Evolutionary conservation across 495 filamentous ascomycete species (phyloP), one percentile per base, ranked within the genome.

Genomic region (Lophiostoma macrostomum): DNA sequence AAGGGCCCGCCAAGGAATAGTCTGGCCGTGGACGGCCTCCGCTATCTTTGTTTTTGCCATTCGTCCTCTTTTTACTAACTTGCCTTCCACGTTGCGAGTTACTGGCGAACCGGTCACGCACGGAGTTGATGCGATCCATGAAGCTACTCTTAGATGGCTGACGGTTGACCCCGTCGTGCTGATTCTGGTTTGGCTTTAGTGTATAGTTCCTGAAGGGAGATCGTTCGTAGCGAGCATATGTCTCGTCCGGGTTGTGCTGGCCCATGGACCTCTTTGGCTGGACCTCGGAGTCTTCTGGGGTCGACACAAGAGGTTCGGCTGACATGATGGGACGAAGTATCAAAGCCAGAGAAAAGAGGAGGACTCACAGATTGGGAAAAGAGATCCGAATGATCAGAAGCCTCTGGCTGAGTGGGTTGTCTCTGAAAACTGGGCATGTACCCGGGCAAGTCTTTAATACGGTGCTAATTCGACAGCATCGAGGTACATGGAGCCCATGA

Each of bases 1-100:
- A 5, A 14, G 24, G 27, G 11, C 43, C 43, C 5, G 43, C 43
- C 5, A 47, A 28, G 19, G 43, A 47, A 24, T 47, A 47, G 27
- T 47, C 28, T 5, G 39, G 39, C 39, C 19, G 12, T 5, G 39
- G 39, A 6, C 39, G n/a, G n/a, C n/a, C n/a, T n/a, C n/a, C n/a
- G n/a, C n/a, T n/a, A n/a, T n/a, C n/a, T n/a, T n/a, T n/a, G n/a
- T n/a, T 20, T 22, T 23, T 8, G 16, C 10, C 16, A 22, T 10
- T 23, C 11, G n/a, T 14, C 23, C 35, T 34, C 27, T 35, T 47
- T 12, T 35, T 47, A 5, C 22, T 25, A 8, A 10, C 10, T 43
- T 6, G 12, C 10, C 39, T 20, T 10, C 39, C 22, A 6, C 8
- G 5, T 25, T 18, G 18, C 10, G 8, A 5, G 5, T 25, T 8